phyloP scores from a whole-genome alignment of 1,284 basidiomycete genomes.

The Ceratobasidium sp. region DNA sequence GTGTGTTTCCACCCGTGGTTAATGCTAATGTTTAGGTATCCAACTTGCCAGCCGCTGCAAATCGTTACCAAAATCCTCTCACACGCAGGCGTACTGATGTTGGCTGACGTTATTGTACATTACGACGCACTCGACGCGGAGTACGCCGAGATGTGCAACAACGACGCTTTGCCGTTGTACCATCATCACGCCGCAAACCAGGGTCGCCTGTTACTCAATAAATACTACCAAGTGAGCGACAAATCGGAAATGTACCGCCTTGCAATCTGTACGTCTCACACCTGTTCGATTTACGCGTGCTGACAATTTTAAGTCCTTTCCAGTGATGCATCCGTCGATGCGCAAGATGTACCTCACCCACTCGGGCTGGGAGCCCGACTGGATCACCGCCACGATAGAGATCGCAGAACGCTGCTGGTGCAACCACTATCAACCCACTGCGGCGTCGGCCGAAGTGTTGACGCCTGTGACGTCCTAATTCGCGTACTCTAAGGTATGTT shows the following conservation, averaged over 20 bases:
- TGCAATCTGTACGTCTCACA: neutral
- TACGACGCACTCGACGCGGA: neutral
- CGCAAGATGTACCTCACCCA: too few relatives aligned
- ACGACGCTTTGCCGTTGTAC: neutral
- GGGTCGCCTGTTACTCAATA: neutral
- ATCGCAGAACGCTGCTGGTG: too few relatives aligned
- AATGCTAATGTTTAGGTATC: neutral
- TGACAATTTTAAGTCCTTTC: too few relatives aligned
- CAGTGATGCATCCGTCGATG: too few relatives aligned
- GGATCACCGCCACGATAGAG: too few relatives aligned
- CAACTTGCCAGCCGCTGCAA: neutral
- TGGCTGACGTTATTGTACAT: neutral
- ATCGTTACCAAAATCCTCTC: neutral
- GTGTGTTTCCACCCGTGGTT: too few relatives aligned
- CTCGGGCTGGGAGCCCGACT: too few relatives aligned
- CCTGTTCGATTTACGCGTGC: too few relatives aligned
- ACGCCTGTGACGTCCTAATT: too few relatives aligned
- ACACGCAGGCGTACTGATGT: neutral
- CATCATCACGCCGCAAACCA: neutral
- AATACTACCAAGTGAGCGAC: neutral
- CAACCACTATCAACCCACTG: too few relatives aligned
- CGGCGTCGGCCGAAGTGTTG: too few relatives aligned
- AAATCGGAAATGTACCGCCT: neutral
- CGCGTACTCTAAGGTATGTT: too few relatives aligned
- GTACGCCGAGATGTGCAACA: neutral